Conservation (phyloP, 495 filamentous ascomycete species). For the Massariosphaeria phaeospora region DNA sequence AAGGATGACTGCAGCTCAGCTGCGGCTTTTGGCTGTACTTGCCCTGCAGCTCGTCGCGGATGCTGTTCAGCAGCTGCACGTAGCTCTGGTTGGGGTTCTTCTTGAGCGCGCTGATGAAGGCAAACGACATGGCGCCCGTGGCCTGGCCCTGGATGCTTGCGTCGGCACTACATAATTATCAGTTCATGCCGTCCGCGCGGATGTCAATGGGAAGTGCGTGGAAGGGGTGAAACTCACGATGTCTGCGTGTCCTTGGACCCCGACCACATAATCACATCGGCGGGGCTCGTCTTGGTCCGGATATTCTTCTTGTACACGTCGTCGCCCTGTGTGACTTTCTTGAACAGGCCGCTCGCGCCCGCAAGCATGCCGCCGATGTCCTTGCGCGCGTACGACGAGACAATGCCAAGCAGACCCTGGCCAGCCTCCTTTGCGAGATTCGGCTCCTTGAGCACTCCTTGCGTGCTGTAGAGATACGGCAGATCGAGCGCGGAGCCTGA, state of each 20-base stretch:
- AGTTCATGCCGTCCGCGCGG: no score
- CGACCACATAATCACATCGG: slow-evolving; percentile 96
- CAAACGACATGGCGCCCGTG: slow-evolving; percentile 97
- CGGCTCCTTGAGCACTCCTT: slow-evolving; percentile 92
- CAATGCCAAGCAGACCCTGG: slow-evolving; percentile 82
- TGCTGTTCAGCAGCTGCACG: slow-evolving; percentile 89
- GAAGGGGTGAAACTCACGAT: slow-evolving; percentile 70
- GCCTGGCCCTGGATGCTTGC: slow-evolving; percentile 70
- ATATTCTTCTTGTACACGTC: slow-evolving; percentile 72
- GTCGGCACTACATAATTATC: slow-evolving; percentile 52
- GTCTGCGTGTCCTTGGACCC: slow-evolving; percentile 96
- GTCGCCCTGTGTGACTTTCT: slow-evolving; percentile 83
- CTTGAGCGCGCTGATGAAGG: slow-evolving; percentile 88
- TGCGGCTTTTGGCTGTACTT: slow-evolving; percentile 97
- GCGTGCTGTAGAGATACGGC: slow-evolving; percentile 93
- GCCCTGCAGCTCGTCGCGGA: slow-evolving; percentile 80
- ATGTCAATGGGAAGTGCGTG: no score
- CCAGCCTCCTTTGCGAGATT: slow-evolving; percentile 97
- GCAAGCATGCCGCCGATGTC: slow-evolving; percentile 79
- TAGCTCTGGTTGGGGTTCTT: slow-evolving; percentile 99
- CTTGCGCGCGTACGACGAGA: slow-evolving; percentile 83
- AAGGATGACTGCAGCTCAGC: slow-evolving; percentile 90
- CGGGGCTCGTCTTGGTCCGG: slow-evolving; percentile 87
- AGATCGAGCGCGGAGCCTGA: slow-evolving; percentile 93
- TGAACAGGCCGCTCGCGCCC: slow-evolving; percentile 81